A percentile compares a stretch with the other conserved stretches of the same genome.
Conservation (phyloP, 2,329 filamentous ascomycete species). For the Blastomyces silverae region DNA sequence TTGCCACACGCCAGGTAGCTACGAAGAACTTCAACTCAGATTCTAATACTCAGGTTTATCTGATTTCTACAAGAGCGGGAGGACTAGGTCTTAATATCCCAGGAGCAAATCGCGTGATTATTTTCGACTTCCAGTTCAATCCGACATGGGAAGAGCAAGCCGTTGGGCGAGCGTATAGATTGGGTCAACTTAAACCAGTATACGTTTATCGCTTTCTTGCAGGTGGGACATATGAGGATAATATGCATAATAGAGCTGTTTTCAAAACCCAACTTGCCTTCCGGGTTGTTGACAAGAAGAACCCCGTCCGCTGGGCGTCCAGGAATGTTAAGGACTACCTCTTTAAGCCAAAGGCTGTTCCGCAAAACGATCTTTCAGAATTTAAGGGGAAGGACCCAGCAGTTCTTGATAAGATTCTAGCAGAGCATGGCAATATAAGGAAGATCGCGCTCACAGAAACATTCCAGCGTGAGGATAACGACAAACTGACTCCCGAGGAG, state of each 20-base stretch:
- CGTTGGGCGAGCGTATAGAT: conserved; percentile 74
- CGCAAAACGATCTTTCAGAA: conserved; percentile 47
- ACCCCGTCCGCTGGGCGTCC: conserved; percentile 60
- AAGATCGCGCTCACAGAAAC: conserved; percentile 62
- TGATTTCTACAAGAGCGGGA: conserved; percentile 79
- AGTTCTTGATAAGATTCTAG: conserved; percentile 54
- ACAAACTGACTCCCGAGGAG: conserved; percentile 58
- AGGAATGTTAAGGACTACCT: conserved; percentile 52
- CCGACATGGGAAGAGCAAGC: conserved; percentile 79
- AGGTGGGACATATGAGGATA: conserved; percentile 72
- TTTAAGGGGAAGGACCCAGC: conserved; percentile 54
- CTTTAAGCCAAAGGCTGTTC: conserved; percentile 50
- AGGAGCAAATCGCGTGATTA: conserved; percentile 75
- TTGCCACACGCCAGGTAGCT: conserved; percentile 53
- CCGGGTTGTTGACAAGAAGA: conserved; percentile 77
- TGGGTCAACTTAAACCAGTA: conserved; percentile 73
- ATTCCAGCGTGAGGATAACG: conserved; percentile 62
- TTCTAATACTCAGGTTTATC: conserved; percentile 52
- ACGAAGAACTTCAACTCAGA: conserved; percentile 63
- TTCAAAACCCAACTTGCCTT: conserved; percentile 78
- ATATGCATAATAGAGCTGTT: conserved; percentile 63
- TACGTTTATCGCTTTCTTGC: conserved; percentile 76
- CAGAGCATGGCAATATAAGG: conserved; percentile 27
- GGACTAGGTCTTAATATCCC: conserved; percentile 77
- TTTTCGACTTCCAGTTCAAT: conserved; percentile 78